Percentiles rank a stretch among this genome's conserved stretches.
phyloP scores from a whole-genome alignment of 75 land plant species.

The Isoetes taiwanensis region DNA sequence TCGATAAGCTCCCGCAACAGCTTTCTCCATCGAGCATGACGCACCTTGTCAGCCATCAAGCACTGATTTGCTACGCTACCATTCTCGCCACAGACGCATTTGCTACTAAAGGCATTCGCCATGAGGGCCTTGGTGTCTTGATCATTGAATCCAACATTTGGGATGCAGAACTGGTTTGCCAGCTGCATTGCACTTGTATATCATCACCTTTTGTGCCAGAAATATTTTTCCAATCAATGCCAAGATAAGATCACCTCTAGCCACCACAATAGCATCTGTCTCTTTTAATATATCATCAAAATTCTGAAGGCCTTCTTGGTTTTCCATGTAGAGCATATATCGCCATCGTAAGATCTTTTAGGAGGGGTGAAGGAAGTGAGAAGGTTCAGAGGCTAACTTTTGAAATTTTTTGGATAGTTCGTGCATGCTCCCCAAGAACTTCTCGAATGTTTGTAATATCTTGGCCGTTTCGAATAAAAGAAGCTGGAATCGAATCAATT shows the following conservation, averaged over 20 bases:
- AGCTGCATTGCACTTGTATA: not conserved
- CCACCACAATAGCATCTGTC: slow-evolving; percentile 1
- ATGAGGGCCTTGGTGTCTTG: no score
- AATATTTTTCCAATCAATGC: not conserved
- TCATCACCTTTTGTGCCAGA: slow-evolving; percentile 6
- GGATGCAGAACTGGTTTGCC: no score
- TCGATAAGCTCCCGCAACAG: no score
- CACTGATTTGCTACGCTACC: not conserved
- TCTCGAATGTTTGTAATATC: not conserved
- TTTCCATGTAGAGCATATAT: not conserved
- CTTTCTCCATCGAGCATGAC: no score
- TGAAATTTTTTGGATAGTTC: not conserved
- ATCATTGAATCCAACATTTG: slow-evolving; percentile 5
- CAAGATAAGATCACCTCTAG: not conserved
- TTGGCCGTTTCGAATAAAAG: slow-evolving; percentile 3
- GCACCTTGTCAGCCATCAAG: not conserved
- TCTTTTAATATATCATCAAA: not conserved
- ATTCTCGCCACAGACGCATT: not conserved
- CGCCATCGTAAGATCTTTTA: no score
- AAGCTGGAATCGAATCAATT: not conserved
- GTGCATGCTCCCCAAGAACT: not conserved
- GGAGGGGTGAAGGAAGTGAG: no score
- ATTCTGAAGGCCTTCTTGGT: not conserved
- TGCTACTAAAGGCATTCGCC: no score
- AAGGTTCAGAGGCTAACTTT: no score